Conservation (phyloP, 2,329 filamentous ascomycete species). For the Podosphaera fusca region DNA sequence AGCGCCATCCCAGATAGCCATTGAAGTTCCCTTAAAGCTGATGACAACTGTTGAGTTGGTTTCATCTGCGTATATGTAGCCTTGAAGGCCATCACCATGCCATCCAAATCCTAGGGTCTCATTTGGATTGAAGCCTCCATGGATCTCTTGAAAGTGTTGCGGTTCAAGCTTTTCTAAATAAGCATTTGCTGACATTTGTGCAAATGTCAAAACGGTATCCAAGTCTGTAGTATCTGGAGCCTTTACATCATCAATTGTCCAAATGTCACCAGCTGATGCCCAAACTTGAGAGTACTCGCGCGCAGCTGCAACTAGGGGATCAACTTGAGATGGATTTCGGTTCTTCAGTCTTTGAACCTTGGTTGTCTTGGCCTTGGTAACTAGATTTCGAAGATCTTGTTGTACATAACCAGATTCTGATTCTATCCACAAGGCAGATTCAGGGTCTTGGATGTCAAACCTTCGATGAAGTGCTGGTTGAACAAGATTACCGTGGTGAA, state of each 20-base stretch:
- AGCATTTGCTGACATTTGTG: slow-evolving; percentile 71
- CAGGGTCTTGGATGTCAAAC: slow-evolving; percentile 38
- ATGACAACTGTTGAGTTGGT: slow-evolving; percentile 73
- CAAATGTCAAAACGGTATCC: slow-evolving; percentile 60
- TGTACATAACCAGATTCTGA: slow-evolving; percentile 32
- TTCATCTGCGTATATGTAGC: slow-evolving; percentile 78
- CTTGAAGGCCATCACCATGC: slow-evolving; percentile 69
- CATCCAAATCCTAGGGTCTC: slow-evolving; percentile 77
- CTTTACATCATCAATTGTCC: slow-evolving; percentile 53
- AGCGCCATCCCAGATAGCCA: slow-evolving; percentile 85
- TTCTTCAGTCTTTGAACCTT: slow-evolving; percentile 66
- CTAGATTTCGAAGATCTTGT: slow-evolving; percentile 28
- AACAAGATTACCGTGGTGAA: slow-evolving; percentile 67
- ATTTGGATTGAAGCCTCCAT: slow-evolving; percentile 60
- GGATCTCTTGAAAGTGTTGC: slow-evolving; percentile 66
- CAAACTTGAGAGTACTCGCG: slow-evolving; percentile 44
- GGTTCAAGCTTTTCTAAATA: slow-evolving; percentile 54
- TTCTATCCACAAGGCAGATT: slow-evolving; percentile 34
- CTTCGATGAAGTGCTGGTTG: slow-evolving; percentile 58
- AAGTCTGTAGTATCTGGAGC: slow-evolving; percentile 72
- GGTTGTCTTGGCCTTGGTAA: slow-evolving; percentile 37
- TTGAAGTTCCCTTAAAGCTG: slow-evolving; percentile 74
- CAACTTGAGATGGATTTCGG: slow-evolving; percentile 50
- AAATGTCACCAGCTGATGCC: slow-evolving; percentile 47
- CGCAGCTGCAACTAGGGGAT: slow-evolving; percentile 53